Conservation (phyloP, 331 rosid species). For the Quercus tomentella region DNA sequence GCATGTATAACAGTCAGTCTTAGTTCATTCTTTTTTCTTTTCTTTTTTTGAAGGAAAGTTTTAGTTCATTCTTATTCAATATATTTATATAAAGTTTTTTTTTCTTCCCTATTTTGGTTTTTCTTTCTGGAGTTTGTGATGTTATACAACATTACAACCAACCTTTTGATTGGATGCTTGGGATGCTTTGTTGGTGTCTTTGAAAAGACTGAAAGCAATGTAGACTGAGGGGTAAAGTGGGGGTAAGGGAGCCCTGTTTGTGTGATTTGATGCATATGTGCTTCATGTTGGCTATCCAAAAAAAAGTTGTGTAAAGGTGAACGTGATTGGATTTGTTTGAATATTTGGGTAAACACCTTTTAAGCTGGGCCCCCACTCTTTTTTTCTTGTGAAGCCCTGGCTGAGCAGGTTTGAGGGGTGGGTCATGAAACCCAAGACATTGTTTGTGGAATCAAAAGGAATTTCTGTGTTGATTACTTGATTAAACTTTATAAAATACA, state of each 20-base stretch:
- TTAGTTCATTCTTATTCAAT: neutral
- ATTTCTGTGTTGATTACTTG: constrained; percentile 16
- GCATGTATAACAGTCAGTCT: constrained; percentile 18
- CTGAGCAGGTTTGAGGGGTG: constrained; percentile 30
- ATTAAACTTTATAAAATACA: neutral
- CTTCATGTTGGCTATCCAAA: constrained; percentile 53
- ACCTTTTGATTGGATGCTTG: constrained; percentile 44
- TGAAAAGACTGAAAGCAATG: constrained; percentile 44
- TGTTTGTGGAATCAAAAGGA: constrained; percentile 26
- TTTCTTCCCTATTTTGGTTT: constrained; percentile 4
- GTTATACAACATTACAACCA: constrained; percentile 23
- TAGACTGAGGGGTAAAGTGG: constrained; percentile 16
- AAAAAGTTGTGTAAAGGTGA: constrained; percentile 31
- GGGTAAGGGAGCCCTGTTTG: constrained; percentile 26
- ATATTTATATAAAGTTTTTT: neutral
- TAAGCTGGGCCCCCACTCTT: constrained; percentile 32
- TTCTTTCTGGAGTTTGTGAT: constrained; percentile 11
- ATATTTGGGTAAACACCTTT: constrained; percentile 38
- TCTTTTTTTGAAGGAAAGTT: neutral
- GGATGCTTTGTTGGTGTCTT: constrained; percentile 46
- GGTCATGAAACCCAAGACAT: constrained; percentile 21
- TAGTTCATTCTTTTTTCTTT: neutral
- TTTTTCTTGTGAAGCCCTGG: constrained; percentile 13
- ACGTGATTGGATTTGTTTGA: constrained; percentile 54
- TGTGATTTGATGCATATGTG: constrained; percentile 55